phyloP scores from a whole-genome alignment of 2,329 filamentous ascomycete species.

The Phoma sp. region DNA sequence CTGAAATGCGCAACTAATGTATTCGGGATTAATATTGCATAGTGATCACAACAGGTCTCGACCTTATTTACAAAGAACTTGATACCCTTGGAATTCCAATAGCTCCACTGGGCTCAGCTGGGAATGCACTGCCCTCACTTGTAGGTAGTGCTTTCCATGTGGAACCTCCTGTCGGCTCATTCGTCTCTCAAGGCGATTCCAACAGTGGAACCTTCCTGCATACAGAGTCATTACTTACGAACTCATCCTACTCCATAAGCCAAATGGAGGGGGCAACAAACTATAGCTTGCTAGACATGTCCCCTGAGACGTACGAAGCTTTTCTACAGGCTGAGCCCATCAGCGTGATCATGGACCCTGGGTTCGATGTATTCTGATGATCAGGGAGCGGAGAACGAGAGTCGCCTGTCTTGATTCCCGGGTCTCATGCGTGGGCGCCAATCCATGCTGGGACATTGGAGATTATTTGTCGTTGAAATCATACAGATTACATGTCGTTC shows the following conservation, averaged over 20 bases:
- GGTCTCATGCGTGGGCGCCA: no score
- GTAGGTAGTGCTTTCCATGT: no score
- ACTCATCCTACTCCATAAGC: not conserved
- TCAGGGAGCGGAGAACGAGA: no score
- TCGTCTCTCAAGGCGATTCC: no score
- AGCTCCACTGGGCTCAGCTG: no score
- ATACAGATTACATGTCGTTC: no score
- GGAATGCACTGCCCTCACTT: no score
- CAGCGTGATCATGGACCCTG: not conserved
- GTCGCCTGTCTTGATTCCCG: no score
- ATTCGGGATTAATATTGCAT: not conserved
- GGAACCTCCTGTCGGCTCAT: no score
- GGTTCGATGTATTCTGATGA: not conserved
- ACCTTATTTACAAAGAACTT: not conserved
- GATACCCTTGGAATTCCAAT: not conserved
- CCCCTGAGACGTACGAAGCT: constrained; percentile 1
- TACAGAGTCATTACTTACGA: not conserved
- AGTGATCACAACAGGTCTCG: not conserved
- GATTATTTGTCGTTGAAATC: no score
- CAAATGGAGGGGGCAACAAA: not conserved
- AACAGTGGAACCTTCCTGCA: not conserved
- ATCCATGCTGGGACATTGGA: no score
- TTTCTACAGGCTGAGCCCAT: not conserved
- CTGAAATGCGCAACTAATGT: not conserved
- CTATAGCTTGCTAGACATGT: not conserved